Evolutionary conservation across 2,329 filamentous ascomycete genomes (phyloP), one percentile per base, ranked within the genome.

Genomic region (Aspergillus fijiensis): DNA sequence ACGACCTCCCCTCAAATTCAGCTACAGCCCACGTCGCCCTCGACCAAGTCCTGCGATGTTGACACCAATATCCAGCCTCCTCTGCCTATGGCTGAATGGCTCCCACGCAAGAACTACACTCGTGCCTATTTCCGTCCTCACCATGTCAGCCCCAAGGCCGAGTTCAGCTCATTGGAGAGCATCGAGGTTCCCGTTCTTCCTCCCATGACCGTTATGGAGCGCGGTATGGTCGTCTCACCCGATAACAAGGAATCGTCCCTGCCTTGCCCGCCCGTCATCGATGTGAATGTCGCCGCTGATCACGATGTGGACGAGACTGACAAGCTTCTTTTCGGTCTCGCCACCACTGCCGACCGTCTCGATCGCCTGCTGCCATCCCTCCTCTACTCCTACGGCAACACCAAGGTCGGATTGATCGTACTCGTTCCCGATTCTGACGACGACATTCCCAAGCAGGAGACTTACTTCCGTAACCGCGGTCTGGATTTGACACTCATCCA

Each of bases 81-180:
- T 12, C 59, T 78, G 35, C 69, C 75, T 7, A 74, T 78, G 66
- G 65, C 68, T 49, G 76, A 78, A 67, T 79, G 76, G 76, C 72
- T 79, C 45, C 67, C 69, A 19, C 75, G 74, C 69, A 79, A 79
- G 71, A 78, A 78, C 66, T 78, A 77, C 63, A 79, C 76, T 33
- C 76, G 76, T 53, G 69, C 72, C 61, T 78, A 78, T 65, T 70
- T 79, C 65, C 76, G 76, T 49, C 74, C 76, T 60, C 74, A 70
- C 58, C 67, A 71, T 55, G 70, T 77, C 49, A 67, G 66, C 63
- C 66, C 74, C 33, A 67, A 74, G 49, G 71, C 75, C 31, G 70
- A 77, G 51, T 78, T 79, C 66, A 68, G 67, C 53, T 72, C 75
- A 2, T 58, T 79, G 49, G 76, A 78, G 66, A 70, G 72, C 47